Evolutionary conservation across 768 basidiomycete genomes (phyloP).

Genomic region (Mycena latifolia): DNA sequence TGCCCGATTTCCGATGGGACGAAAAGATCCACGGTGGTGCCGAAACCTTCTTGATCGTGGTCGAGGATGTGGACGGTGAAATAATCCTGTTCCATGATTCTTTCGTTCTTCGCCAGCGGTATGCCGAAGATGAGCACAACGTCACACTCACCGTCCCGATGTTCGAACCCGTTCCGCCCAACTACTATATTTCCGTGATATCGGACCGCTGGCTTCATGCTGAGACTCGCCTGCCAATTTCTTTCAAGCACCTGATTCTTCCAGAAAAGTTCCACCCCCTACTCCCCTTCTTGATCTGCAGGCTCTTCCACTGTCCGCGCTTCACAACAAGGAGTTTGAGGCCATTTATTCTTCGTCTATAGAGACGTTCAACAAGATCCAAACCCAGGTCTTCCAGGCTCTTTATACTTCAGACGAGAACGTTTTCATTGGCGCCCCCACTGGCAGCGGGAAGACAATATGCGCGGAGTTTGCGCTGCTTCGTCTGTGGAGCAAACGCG

Average conservation of each 20-base stretch:
- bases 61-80: slow-evolving; percentile 98
- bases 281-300: slow-evolving; percentile 96
- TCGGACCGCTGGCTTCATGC: slow-evolving; percentile 97
- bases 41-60: slow-evolving; percentile 93
- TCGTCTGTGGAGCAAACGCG: slow-evolving; percentile 92
- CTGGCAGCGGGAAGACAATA: slow-evolving; percentile 97
- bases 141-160: slow-evolving; percentile 96
- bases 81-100: slow-evolving; percentile 95
- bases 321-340: slow-evolving; percentile 96
- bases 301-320: slow-evolving; percentile 86
- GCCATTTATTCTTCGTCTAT: slow-evolving; percentile 85
- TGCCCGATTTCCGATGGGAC: slow-evolving; percentile 99
- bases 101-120: slow-evolving; percentile 92
- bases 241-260: slow-evolving; percentile 97
- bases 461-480: slow-evolving; percentile 97
- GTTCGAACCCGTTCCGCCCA: slow-evolving; percentile 97
- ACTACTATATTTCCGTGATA: slow-evolving; percentile 96
- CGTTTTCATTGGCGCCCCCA: slow-evolving; percentile 96
- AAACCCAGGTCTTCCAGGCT: slow-evolving; percentile 99
- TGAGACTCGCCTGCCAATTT: slow-evolving; percentile 94
- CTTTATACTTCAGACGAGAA: slow-evolving; percentile 97
- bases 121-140: slow-evolving; percentile 94
- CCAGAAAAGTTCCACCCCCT: slow-evolving; percentile 95
- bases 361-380: slow-evolving; percentile 96
- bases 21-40: slow-evolving; percentile 91